Evolutionary conservation across 1,139 yeast species (phyloP).

Genomic region (Debaryomyces coudertii): DNA sequence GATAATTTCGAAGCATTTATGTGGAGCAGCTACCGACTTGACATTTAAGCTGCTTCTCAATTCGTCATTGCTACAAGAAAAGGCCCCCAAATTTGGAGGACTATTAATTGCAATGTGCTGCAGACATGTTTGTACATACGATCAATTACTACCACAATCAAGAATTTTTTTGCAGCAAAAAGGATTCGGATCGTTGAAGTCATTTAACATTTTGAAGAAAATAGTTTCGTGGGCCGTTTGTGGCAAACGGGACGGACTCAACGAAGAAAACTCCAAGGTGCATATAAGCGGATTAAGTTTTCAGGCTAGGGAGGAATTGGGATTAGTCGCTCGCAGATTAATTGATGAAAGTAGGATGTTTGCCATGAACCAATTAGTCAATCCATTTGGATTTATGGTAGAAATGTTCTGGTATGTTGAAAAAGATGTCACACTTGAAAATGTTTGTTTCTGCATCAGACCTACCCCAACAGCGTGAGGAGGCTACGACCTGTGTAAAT

Average conservation of each 20-base stretch:
- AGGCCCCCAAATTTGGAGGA: slow-evolving; percentile 44
- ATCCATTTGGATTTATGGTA: slow-evolving; percentile 36
- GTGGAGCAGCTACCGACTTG: slow-evolving; percentile 93
- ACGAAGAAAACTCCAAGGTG: slow-evolving; percentile 21
- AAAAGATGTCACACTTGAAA: slow-evolving; percentile 65
- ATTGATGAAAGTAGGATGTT: slow-evolving; percentile 58
- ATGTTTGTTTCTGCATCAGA: slow-evolving; percentile 53
- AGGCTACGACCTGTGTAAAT: not conserved
- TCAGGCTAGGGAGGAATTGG: slow-evolving; percentile 57
- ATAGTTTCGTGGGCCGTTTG: slow-evolving; percentile 89
- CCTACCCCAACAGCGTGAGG: not conserved
- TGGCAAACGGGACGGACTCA: slow-evolving; percentile 51
- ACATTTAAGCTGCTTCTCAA: slow-evolving; percentile 69
- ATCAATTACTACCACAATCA: slow-evolving; percentile 56
- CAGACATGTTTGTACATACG: slow-evolving; percentile 74
- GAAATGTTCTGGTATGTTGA: slow-evolving; percentile 63
- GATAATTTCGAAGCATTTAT: slow-evolving; percentile 82
- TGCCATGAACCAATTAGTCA: slow-evolving; percentile 45
- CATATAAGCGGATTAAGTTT: slow-evolving; percentile 48
- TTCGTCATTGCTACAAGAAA: slow-evolving; percentile 27
- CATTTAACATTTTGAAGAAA: slow-evolving; percentile 61
- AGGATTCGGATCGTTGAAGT: slow-evolving; percentile 35
- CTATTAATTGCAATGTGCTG: slow-evolving; percentile 91
- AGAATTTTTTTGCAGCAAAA: slow-evolving; percentile 36
- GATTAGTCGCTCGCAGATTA: slow-evolving; percentile 67